Conservation (phyloP, 1,139 yeast species). For the Hyphopichia wangnamkhiaoensis region DNA sequence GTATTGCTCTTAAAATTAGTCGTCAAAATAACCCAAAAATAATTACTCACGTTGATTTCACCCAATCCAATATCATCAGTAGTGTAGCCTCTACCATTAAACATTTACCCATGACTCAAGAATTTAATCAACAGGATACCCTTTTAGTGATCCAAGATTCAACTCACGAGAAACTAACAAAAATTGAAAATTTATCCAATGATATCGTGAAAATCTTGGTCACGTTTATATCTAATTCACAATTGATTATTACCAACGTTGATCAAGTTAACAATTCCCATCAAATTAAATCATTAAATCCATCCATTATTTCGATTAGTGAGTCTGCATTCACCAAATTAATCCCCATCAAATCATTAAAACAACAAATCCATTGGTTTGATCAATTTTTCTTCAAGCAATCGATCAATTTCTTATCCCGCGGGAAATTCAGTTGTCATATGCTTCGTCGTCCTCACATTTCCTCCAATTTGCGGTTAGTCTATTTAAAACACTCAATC, state of each 20-base stretch:
- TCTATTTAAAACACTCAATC: conserved; percentile 36
- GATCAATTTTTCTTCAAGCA: conserved; percentile 17
- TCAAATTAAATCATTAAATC: conserved; percentile 15
- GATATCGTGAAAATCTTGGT: conserved; percentile 31
- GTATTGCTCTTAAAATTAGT: conserved; percentile 33
- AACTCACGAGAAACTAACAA: conserved; percentile 6
- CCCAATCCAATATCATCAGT: conserved; percentile 64
- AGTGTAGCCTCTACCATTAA: conserved; percentile 62
- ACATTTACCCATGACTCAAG: conserved; percentile 53
- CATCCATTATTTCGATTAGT: conserved; percentile 26
- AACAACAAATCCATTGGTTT: conserved; percentile 12
- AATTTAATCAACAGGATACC: conserved; percentile 40
- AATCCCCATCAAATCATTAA: conserved; percentile 8
- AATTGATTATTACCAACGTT: conserved; percentile 15
- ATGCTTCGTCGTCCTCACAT: not conserved
- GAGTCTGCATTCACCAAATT: conserved; percentile 13
- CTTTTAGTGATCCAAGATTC: conserved; percentile 37
- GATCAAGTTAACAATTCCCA: conserved; percentile 10
- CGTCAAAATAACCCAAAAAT: conserved; percentile 21
- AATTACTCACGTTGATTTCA: conserved; percentile 37
- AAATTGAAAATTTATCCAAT: conserved; percentile 25
- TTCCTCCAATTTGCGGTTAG: conserved; percentile 32
- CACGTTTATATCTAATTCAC: conserved; percentile 27
- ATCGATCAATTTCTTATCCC: conserved; percentile 24
- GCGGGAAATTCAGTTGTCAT: conserved; percentile 24